Evolutionary conservation across 1,139 yeast genomes (phyloP), one percentile per base, ranked within the genome.

Genomic region (Hyphopichia wangnamkhiaoensis): DNA sequence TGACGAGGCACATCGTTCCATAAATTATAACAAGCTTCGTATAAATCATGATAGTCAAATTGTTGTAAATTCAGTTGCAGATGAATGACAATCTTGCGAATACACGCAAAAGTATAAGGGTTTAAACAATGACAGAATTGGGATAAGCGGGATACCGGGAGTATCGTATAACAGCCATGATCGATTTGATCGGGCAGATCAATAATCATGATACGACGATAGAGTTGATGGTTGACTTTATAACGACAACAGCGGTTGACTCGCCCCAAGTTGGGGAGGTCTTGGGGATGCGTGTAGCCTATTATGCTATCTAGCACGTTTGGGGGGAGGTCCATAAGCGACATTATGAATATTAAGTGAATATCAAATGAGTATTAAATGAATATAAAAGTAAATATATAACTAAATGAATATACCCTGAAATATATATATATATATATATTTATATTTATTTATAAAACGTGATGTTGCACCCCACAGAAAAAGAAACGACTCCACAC

Each of bases 21-120:
- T 13, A 51, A 44, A 18, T 40, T 37, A 26, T 42, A 45, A 4
- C 58, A 18, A 26, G 38, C 45, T 20, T 46, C 44, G 37, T 58
- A 59, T 13, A 59, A 44, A 10, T 43, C 43, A 14, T 39, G 41
- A 43, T 54, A 59, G 39, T 56, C 52, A 34, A 47, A 43, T 7
- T 41, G 46, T 13, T 43, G 40, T 33, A 50, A 39, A 28, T 44
- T 48, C 5, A 59, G 50, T 37, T 59, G 61, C 6, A 56, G 39
- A 28, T 52, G 54, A 20, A 59, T 53, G 20, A 49, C 39, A 13
- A 60, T 42, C 23, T 44, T 39, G 20, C 44, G 28, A 14, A 59
- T 49, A 29, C 40, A 40, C 13, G 35, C 38, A 37, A 55, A 54
- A 31, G 47, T 57, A 25, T 33, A 34, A 2, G 41, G 34, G 18